These are phyloP conservation scores for Termitomyces sp. DNA, from an alignment of 768 basidiomycete genomes.

Conservation along the genomic window DNA sequence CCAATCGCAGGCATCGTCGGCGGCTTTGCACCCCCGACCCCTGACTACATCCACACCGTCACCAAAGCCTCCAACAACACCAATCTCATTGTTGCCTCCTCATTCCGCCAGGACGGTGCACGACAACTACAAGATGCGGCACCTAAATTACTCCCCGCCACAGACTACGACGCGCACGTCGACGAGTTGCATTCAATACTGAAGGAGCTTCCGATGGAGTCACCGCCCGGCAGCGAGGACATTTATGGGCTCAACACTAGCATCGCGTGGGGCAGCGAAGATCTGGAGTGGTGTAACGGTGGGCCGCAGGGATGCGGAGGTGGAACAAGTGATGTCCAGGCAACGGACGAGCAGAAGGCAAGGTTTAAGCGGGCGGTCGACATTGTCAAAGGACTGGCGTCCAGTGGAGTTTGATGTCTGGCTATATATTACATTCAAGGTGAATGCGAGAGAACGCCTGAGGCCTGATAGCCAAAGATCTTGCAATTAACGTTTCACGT, in stretches of 20 bases:
- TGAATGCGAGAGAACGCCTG: too few relatives aligned
- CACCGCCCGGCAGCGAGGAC: constrained; percentile 57
- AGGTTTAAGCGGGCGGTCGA: constrained; percentile 66
- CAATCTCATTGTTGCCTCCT: constrained; percentile 37
- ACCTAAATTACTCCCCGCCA: constrained; percentile 33
- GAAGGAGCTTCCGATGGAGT: constrained; percentile 49
- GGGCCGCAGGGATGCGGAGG: constrained; percentile 45
- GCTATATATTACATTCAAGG: neutral
- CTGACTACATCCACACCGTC: constrained; percentile 48
- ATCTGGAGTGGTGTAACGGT: constrained; percentile 57
- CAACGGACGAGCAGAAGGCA: constrained; percentile 42
- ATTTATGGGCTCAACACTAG: constrained; percentile 68
- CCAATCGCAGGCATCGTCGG: constrained; percentile 59
- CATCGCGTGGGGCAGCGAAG: constrained; percentile 53
- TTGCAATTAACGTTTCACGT: too few relatives aligned
- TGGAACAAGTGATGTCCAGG: too few relatives aligned
- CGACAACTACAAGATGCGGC: constrained; percentile 32
- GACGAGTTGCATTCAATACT: constrained; percentile 58
- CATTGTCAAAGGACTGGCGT: constrained; percentile 52
- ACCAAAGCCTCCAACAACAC: constrained; percentile 30
- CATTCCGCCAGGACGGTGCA: constrained; percentile 43
- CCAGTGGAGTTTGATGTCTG: neutral
- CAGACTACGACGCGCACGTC: constrained; percentile 34
- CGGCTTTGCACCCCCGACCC: constrained; percentile 68
- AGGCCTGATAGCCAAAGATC: too few relatives aligned